Evolutionary conservation across 2,329 filamentous ascomycete species (phyloP), one percentile per base, ranked within the genome.

Genomic region (Fusarium sp.): DNA sequence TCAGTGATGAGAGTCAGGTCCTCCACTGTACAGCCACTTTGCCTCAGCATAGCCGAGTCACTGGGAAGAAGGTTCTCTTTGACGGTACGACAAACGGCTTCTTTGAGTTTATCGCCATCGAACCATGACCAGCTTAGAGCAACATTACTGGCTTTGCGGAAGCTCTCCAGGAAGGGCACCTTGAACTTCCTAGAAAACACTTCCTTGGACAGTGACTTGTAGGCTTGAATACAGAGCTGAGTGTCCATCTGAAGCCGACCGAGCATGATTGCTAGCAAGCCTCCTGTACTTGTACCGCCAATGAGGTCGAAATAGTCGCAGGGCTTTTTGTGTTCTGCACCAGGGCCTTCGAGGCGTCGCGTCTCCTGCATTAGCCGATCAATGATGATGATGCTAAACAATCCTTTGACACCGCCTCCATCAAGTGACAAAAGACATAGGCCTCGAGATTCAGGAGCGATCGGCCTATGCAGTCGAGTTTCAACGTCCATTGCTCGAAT

Each of bases 271-370:
- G 52, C 52, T 33, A 56, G 38, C 13, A 56, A 42, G 2, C 26
- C 52, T 24, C 52, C 52, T 15, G 52, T 56, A 11, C 52, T 56
- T 20, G 52, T 56, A 15, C 38, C 52, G 6, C 52, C 52, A 18
- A 56, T 56, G 22, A 56, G 52, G 52, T 56, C 52, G 17, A 56
- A 56, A 56, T 56, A 44, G 52, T 56, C 38, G 39, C 52, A 56
- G 8, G 52, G 52, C 38, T 44, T 56, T 45, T 44, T 56, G 20
- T 24, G 9, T 8, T 33, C 52, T 14, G 52, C 26, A 14, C 52
- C 38, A 33, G 38, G 26, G 17, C 52, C 52, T 42, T 56, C 52
- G 6, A 56, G 52, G 36, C 52, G 52, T 11, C 52, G 52, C 24
- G 52, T 56, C 26, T 56, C 52, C 7, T 56, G 52, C 38, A 44